A percentile compares a stretch with the other conserved stretches of the same genome.
Evolutionary conservation across 1,284 basidiomycete genomes (phyloP).

Genomic region (Fomitiporia mediterranea): DNA sequence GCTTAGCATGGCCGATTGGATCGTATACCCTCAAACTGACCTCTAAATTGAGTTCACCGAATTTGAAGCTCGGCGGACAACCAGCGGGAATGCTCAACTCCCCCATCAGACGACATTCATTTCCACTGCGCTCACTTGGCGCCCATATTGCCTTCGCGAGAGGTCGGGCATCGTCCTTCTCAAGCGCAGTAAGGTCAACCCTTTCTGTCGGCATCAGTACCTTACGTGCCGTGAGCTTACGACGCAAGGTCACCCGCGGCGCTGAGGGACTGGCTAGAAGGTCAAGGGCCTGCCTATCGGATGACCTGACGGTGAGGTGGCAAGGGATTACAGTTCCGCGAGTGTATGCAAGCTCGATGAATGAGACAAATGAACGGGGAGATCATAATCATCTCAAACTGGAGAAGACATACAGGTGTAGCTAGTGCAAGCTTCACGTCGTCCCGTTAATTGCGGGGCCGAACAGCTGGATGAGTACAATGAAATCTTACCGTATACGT

Average conservation of each 20-base stretch:
- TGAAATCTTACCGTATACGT: conserved; percentile 8
- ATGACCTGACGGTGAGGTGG: conserved; percentile 10
- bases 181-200: not conserved
- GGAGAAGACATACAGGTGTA: conserved; percentile 8
- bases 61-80: conserved; percentile 9
- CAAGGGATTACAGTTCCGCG: conserved; percentile 20
- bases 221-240: conserved; percentile 8
- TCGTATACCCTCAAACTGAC: not conserved
- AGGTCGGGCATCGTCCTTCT: not conserved
- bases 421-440: conserved; percentile 17
- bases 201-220: not conserved
- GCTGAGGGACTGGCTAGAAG: conserved; percentile 14
- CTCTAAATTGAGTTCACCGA: conserved; percentile 13
- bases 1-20: not conserved
- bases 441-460: not conserved
- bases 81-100: conserved; percentile 14
- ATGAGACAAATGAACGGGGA: conserved; percentile 1
- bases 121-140: not conserved
- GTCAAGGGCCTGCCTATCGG: conserved; percentile 19
- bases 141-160: conserved; percentile 14
- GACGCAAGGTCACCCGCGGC: conserved; percentile 9
- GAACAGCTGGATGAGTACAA: not conserved
- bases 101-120: conserved; percentile 5
- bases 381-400: not conserved
- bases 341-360: conserved; percentile 18